These are phyloP conservation scores for Russula vinacea DNA, from an alignment of 768 basidiomycete genomes.

Conservation along the genomic window DNA sequence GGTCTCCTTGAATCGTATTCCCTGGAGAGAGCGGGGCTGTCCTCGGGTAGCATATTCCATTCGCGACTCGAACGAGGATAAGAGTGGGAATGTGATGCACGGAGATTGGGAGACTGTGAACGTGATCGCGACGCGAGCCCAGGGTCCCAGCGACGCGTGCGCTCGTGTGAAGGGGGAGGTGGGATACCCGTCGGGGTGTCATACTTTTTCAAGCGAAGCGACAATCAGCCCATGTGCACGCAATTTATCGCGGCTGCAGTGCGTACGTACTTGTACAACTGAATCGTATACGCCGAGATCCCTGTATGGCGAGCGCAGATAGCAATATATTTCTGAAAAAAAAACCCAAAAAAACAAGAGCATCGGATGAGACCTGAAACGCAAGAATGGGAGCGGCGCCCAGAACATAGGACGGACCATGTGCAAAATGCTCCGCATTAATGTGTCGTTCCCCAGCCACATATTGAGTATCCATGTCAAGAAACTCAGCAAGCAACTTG, in stretches of 20 bases:
- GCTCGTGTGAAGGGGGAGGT: slow-evolving; percentile 36
- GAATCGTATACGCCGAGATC: slow-evolving; percentile 81
- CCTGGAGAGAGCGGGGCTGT: not conserved
- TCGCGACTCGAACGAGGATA: slow-evolving; percentile 28
- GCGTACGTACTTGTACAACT: slow-evolving; percentile 62
- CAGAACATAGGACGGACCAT: slow-evolving; percentile 56
- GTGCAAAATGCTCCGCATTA: slow-evolving; percentile 91
- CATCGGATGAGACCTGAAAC: not conserved
- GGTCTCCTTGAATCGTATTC: not conserved
- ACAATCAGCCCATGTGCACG: slow-evolving; percentile 6
- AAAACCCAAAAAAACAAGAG: not conserved
- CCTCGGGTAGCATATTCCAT: not conserved
- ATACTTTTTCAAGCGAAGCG: slow-evolving; percentile 46
- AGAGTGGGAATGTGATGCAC: slow-evolving; percentile 7
- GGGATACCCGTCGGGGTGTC: slow-evolving; percentile 48
- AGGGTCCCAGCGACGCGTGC: slow-evolving; percentile 35
- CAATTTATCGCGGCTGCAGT: not conserved
- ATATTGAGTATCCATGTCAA: slow-evolving; percentile 71
- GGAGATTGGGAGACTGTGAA: slow-evolving; percentile 33
- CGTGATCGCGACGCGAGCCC: slow-evolving; percentile 24
- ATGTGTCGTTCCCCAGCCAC: slow-evolving; percentile 52
- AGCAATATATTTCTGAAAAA: slow-evolving; percentile 81
- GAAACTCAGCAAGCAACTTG: slow-evolving; percentile 79
- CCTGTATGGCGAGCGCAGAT: slow-evolving; percentile 82
- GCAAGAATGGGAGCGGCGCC: not conserved